Evolutionary conservation across 768 basidiomycete species (phyloP).

Genomic region (Russula olivacea): DNA sequence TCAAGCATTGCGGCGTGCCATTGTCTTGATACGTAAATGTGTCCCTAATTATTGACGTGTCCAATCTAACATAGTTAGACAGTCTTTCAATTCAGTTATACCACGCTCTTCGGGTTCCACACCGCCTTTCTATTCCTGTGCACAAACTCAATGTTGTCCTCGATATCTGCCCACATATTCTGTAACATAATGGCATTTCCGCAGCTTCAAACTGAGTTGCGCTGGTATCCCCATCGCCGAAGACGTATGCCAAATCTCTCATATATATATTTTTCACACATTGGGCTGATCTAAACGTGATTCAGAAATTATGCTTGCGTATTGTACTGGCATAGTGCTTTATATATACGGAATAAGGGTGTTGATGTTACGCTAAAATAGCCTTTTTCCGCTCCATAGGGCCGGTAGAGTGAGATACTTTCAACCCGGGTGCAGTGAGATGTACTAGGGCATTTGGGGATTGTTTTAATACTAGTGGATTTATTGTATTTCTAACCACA

Average conservation of each 20-base stretch:
- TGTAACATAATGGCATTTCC: slow-evolving; percentile 96
- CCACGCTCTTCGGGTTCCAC: slow-evolving; percentile 85
- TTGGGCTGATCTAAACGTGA: slow-evolving; percentile 17
- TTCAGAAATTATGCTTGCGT: slow-evolving; percentile 49
- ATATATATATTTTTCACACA: neutral
- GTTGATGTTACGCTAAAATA: slow-evolving; percentile 42
- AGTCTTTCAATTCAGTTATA: slow-evolving; percentile 90
- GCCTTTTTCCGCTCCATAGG: slow-evolving; percentile 39
- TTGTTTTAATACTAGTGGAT: neutral
- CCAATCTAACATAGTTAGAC: slow-evolving; percentile 2
- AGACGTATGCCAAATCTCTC: slow-evolving; percentile 37
- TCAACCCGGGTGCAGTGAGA: neutral
- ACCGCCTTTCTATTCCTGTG: slow-evolving; percentile 81
- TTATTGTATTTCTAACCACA: neutral
- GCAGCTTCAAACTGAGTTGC: slow-evolving; percentile 51
- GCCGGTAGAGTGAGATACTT: neutral
- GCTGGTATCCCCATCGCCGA: slow-evolving; percentile 45
- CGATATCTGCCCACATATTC: slow-evolving; percentile 77
- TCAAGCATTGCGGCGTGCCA: slow-evolving; percentile 58
- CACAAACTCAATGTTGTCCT: slow-evolving; percentile 74
- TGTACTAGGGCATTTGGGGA: neutral
- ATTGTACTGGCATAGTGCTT: slow-evolving; percentile 52
- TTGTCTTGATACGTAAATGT: slow-evolving; percentile 47
- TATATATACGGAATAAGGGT: slow-evolving; percentile 50
- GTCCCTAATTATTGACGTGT: slow-evolving; percentile 3